A percentile compares a stretch with the other conserved stretches of the same genome.
phyloP scores from a whole-genome alignment of 345 rosid genomes.

The Psidium guajava region DNA sequence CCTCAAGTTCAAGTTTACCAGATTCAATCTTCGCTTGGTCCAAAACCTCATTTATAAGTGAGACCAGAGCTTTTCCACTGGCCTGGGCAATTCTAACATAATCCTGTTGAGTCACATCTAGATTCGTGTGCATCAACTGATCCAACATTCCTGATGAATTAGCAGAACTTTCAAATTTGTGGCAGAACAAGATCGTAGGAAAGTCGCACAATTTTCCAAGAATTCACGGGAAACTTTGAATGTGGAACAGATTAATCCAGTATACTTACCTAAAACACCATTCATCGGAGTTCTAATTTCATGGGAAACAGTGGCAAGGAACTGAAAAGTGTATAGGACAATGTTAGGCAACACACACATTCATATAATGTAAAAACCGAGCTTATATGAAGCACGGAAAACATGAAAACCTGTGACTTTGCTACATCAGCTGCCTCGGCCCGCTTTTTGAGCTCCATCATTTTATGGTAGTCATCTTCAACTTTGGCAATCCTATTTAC shows the following conservation, averaged over 20 bases:
- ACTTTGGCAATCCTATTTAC: slow-evolving; percentile 77
- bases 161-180: neutral
- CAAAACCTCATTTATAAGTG: slow-evolving; percentile 83
- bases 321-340: slow-evolving; percentile 22
- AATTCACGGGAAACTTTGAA: neutral
- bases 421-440: slow-evolving; percentile 97
- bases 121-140: slow-evolving; percentile 81
- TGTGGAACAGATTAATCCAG: neutral
- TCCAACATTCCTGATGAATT: slow-evolving; percentile 74
- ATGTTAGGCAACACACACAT: neutral
- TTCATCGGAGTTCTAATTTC: slow-evolving; percentile 99
- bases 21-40: slow-evolving; percentile 95
- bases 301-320: slow-evolving; percentile 98
- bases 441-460: slow-evolving; percentile 65
- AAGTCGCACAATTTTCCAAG: neutral
- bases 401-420: slow-evolving; percentile 70
- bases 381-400: neutral
- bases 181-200: neutral
- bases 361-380: neutral
- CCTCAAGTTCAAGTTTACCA: slow-evolving; percentile 95
- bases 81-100: slow-evolving; percentile 85
- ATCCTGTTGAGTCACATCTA: slow-evolving; percentile 92
- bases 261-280: slow-evolving; percentile 83
- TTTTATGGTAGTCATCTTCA: slow-evolving; percentile 70
- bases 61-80: slow-evolving; percentile 88